Conservation (phyloP, 805 yeast genomes). For the Pichia paraexigua region DNA sequence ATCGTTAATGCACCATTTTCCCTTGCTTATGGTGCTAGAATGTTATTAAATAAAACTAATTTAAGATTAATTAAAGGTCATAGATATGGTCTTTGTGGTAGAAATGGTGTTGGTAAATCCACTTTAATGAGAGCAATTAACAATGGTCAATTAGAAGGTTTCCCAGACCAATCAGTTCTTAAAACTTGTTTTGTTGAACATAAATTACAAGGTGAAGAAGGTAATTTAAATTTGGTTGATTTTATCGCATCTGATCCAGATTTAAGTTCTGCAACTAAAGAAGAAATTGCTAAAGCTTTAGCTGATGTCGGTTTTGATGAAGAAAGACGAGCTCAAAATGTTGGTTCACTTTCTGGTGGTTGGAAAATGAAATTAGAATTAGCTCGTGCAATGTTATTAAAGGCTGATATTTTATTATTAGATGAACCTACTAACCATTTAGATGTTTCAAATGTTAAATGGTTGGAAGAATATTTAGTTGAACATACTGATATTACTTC, state of each 20-base stretch:
- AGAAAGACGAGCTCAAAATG: constrained; percentile 81
- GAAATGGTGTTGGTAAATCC: constrained; percentile 98
- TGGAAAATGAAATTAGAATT: constrained; percentile 98
- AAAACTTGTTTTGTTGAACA: constrained; percentile 97
- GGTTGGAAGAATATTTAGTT: constrained; percentile 85
- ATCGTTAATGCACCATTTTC: constrained; percentile 94
- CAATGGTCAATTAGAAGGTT: constrained; percentile 94
- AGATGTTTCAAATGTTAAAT: constrained; percentile 87
- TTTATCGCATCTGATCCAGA: constrained; percentile 90
- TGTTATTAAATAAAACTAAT: constrained; percentile 89
- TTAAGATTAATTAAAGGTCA: constrained; percentile 87
- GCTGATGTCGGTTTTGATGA: constrained; percentile 86
- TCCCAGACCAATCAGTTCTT: constrained; percentile 81
- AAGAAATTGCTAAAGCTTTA: constrained; percentile 69
- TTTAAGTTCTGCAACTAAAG: constrained; percentile 50
- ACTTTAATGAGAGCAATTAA: constrained; percentile 96
- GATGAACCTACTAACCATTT: constrained; percentile 99
- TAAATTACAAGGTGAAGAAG: constrained; percentile 90
- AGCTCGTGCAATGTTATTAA: constrained; percentile 98
- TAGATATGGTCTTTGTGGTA: constrained; percentile 95
- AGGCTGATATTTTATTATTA: constrained; percentile 86
- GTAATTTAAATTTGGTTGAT: constrained; percentile 77
- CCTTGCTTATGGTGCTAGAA: constrained; percentile 93
- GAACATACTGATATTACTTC: constrained; percentile 85
- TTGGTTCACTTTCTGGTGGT: constrained; percentile 95